Evolutionary conservation across 345 rosid species (phyloP), one percentile per base, ranked within the genome.

Genomic region (Limnanthes douglasii): DNA sequence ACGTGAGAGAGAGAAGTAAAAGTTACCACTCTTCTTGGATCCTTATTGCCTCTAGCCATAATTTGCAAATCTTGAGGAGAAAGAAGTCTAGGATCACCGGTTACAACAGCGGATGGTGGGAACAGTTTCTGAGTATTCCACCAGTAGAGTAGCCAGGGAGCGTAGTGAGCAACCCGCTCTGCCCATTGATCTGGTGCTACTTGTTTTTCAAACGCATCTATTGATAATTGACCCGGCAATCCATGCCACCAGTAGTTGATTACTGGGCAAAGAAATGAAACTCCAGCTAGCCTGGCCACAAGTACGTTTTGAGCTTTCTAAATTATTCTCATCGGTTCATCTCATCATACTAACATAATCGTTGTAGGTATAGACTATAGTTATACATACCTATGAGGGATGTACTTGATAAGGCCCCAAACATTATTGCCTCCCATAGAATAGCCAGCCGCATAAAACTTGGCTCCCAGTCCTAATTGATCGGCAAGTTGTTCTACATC

Each of bases 401-500:
- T 78, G 60, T 73, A 73, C 43, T 65, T 78, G 41, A 78, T 76
- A 37, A 76, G 63, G 13, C 68, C 62, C 79, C 90, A 68, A 10
- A 60, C 15, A 0, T 49, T 42, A 44, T 58, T 55, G 34, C 77
- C 79, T 6, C 79, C 83, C 68, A 78, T 78, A 5, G 83, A 78
- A 30, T 31, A 53, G 4, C 83, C 83, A 11, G 61, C 40, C 1
- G 68, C 50, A 48, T 57, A 78, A 46, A 73, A 70, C 17, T 53
- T 63, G n/a, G 70, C 38, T 7, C 83, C 90, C 3, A 70, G 59
- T 33, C 43, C 65, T 71, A 73, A 40, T 57, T 65, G 68, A 59
- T 78, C 77, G 51, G 74, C 83, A 28, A 73, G 72, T 57, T 73
- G 79, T 49, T 73, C 77, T 5, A 78, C 56, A 27, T 73, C 83